Conservation (phyloP, 192 early-diverging fungal species). For the Backusella luteola region DNA sequence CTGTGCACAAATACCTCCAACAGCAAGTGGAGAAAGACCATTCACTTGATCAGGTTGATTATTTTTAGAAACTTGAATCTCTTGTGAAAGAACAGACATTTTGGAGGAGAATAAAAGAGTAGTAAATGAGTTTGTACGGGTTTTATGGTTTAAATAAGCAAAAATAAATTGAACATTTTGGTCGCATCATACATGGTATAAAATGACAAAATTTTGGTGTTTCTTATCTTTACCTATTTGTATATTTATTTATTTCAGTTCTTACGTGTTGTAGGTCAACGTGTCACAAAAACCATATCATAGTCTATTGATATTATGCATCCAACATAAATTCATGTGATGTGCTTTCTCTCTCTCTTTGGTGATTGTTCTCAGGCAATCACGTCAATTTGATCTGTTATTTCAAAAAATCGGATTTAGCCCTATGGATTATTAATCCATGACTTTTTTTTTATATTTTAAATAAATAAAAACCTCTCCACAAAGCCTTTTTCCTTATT, state of each 20-base stretch:
- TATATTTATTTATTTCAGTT: background rate
- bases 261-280: background rate
- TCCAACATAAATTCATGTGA: background rate
- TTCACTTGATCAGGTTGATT: background rate
- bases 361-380: background rate
- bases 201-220: background rate
- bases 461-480: background rate
- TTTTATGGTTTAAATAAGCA: background rate
- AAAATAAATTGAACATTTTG: background rate
- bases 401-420: background rate
- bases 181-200: background rate
- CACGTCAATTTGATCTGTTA: background rate
- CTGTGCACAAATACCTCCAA: background rate
- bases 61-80: background rate
- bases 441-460: background rate
- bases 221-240: background rate
- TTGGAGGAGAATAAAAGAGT: background rate
- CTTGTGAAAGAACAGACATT: background rate
- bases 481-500: background rate
- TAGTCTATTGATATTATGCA: background rate
- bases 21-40: background rate
- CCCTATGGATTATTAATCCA: background rate
- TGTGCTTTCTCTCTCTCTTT: background rate
- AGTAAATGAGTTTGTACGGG: background rate
- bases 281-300: background rate